Evolutionary conservation across 257 asterid species (phyloP).

Genomic region (Solanum habrochaites): DNA sequence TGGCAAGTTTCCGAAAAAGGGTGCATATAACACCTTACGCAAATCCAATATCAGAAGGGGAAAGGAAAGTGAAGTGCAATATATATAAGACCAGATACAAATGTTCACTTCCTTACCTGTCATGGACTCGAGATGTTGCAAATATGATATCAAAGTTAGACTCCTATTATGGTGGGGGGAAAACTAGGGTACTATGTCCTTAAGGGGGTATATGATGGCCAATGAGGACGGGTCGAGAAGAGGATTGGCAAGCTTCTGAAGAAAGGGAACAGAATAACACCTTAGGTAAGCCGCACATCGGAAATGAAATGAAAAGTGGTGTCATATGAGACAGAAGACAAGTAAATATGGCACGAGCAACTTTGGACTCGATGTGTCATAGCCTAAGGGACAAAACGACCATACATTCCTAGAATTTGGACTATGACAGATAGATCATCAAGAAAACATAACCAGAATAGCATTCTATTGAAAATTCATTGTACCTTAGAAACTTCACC

Average conservation of each 20-base stretch:
- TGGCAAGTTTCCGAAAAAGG: not conserved
- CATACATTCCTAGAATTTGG: not conserved
- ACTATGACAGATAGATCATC: not conserved
- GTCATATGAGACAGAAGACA: not conserved
- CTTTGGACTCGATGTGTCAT: not conserved
- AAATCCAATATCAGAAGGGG: not conserved
- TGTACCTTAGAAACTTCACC: constrained; percentile 45
- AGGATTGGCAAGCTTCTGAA: not conserved
- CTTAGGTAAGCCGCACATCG: not conserved
- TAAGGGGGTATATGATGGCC: not conserved
- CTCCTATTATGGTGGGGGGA: not conserved
- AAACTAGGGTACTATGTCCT: not conserved
- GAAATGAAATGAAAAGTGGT: not conserved
- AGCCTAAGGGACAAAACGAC: not conserved
- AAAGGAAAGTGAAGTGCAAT: not conserved
- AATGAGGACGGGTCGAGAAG: not conserved
- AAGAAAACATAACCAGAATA: not conserved
- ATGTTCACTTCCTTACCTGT: not conserved
- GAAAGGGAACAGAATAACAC: not conserved
- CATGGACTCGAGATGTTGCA: not conserved
- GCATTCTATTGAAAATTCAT: not conserved
- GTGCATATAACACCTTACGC: not conserved
- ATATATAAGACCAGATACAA: not conserved
- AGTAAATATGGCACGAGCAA: not conserved
- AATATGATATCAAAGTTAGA: not conserved